Conservation (phyloP, 768 basidiomycete genomes). For the Termitomyces bulborhizus region DNA sequence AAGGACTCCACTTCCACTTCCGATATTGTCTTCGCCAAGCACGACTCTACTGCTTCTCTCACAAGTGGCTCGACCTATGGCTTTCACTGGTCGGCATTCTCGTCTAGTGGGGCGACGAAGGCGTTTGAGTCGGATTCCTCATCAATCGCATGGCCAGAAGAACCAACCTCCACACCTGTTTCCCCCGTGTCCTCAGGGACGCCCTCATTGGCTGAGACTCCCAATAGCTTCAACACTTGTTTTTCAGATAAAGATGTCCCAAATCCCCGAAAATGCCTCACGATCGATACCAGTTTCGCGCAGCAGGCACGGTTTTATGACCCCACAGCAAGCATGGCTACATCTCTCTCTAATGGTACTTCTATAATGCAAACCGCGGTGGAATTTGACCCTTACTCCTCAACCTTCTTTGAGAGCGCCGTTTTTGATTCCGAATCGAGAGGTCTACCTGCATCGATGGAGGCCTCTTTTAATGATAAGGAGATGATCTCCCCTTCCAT, state of each 20-base stretch:
- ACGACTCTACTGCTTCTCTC: constrained; percentile 18
- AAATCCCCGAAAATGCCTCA: constrained; percentile 38
- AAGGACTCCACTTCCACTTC: constrained; percentile 43
- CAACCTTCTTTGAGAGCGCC: constrained; percentile 47
- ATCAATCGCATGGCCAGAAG: constrained; percentile 32
- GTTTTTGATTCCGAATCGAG: constrained; percentile 33
- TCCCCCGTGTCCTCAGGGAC: constrained; percentile 32
- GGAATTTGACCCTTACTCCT: constrained; percentile 56
- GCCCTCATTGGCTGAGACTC: constrained; percentile 53
- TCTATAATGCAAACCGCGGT: constrained; percentile 74
- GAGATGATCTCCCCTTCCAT: constrained; percentile 47
- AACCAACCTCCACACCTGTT: constrained; percentile 39
- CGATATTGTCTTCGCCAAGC: constrained; percentile 39
- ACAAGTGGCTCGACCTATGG: constrained; percentile 36
- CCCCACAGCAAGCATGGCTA: constrained; percentile 33
- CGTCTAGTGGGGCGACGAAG: constrained; percentile 48
- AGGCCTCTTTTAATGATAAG: constrained; percentile 39
- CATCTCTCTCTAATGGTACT: constrained; percentile 43
- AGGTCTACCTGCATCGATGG: constrained; percentile 18
- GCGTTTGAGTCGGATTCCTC: constrained; percentile 46
- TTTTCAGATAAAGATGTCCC: constrained; percentile 31
- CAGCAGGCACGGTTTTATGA: constrained; percentile 39
- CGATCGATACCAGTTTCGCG: constrained; percentile 52
- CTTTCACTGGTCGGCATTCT: constrained; percentile 33
- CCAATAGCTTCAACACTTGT: constrained; percentile 41